Conservation (phyloP, 805 yeast genomes). For the Zygosaccharomyces pseudorouxii region DNA sequence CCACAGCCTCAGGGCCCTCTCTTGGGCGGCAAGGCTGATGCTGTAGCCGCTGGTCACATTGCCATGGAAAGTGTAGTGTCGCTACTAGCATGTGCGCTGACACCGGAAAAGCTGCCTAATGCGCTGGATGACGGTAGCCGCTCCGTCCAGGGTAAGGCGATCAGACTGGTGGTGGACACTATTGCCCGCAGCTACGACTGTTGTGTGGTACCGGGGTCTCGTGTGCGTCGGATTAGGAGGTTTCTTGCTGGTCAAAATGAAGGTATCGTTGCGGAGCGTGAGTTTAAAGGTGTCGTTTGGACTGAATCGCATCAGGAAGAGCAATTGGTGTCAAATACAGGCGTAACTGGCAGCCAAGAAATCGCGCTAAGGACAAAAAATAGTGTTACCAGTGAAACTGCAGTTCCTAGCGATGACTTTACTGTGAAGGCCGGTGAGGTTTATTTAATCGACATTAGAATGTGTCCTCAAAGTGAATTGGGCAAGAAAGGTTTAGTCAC, state of each 20-base stretch:
- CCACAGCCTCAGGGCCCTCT: slow-evolving; percentile 68
- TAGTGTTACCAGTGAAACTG: slow-evolving; percentile 43
- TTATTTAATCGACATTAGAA: slow-evolving; percentile 74
- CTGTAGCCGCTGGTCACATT: slow-evolving; percentile 79
- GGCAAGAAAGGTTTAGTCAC: slow-evolving; percentile 63
- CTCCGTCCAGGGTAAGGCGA: slow-evolving; percentile 59
- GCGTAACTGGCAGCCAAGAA: slow-evolving; percentile 4
- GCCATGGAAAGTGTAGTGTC: slow-evolving; percentile 84
- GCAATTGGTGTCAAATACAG: slow-evolving; percentile 32
- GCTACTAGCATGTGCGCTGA: slow-evolving; percentile 63
- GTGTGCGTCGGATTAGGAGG: slow-evolving; percentile 85
- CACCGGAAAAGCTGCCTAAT: slow-evolving; percentile 72
- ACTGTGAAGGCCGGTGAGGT: slow-evolving; percentile 76
- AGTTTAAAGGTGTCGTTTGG: slow-evolving; percentile 90
- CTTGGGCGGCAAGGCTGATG: slow-evolving; percentile 82
- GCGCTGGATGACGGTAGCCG: slow-evolving; percentile 37
- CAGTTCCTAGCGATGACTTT: slow-evolving; percentile 77
- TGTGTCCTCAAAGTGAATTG: slow-evolving; percentile 60
- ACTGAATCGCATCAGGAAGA: slow-evolving; percentile 76
- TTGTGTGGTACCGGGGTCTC: slow-evolving; percentile 85
- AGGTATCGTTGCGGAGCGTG: slow-evolving; percentile 85
- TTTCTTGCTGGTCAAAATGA: slow-evolving; percentile 95
- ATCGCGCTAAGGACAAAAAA: slow-evolving; percentile 36
- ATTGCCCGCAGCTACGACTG: slow-evolving; percentile 82
- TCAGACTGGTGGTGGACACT: slow-evolving; percentile 76